Conservation (phyloP, 2,329 filamentous ascomycete genomes). For the Cladophialophora psammophila region DNA sequence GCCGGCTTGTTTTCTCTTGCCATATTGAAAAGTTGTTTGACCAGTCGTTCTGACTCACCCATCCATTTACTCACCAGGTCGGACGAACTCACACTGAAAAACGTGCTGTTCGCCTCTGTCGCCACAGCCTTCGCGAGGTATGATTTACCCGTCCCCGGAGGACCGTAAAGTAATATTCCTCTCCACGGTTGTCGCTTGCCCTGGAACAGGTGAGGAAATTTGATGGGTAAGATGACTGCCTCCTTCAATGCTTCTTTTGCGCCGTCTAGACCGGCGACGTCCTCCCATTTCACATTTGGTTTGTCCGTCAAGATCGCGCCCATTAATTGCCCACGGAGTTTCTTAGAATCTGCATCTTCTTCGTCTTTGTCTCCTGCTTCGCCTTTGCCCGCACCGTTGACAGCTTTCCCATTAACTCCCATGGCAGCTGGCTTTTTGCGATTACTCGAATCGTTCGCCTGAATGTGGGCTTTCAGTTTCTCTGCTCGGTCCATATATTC, state of each 20-base stretch:
- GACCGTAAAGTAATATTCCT: slow-evolving; percentile 93
- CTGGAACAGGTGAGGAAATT: slow-evolving; percentile 94
- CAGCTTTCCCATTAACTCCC: slow-evolving; percentile 60
- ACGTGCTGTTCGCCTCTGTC: slow-evolving; percentile 97
- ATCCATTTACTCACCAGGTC: slow-evolving; percentile 99
- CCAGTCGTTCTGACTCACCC: slow-evolving; percentile 96
- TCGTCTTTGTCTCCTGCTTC: slow-evolving; percentile 70
- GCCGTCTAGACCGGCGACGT: slow-evolving; percentile 90
- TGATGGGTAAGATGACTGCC: slow-evolving; percentile 96
- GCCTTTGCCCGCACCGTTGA: slow-evolving; percentile 61
- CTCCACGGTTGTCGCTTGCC: slow-evolving; percentile 99
- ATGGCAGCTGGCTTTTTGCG: slow-evolving; percentile 61
- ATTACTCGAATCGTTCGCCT: slow-evolving; percentile 69
- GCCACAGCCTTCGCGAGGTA: slow-evolving; percentile 97
- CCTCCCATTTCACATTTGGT: slow-evolving; percentile 97
- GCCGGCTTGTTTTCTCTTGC: slow-evolving; percentile 97
- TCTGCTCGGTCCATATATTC: slow-evolving; percentile 99
- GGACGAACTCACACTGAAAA: slow-evolving; percentile 97
- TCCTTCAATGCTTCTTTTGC: slow-evolving; percentile 98
- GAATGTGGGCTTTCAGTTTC: slow-evolving; percentile 91
- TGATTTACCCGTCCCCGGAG: slow-evolving; percentile 96
- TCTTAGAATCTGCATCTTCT: slow-evolving; percentile 91
- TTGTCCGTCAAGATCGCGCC: slow-evolving; percentile 94
- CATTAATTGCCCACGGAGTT: slow-evolving; percentile 86
- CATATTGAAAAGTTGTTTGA: slow-evolving; percentile 97